Percentiles rank a stretch among this genome's conserved stretches.
These are phyloP conservation scores for Fraxinus excelsior DNA, from an alignment of 257 asterid species.

Conservation along the genomic window DNA sequence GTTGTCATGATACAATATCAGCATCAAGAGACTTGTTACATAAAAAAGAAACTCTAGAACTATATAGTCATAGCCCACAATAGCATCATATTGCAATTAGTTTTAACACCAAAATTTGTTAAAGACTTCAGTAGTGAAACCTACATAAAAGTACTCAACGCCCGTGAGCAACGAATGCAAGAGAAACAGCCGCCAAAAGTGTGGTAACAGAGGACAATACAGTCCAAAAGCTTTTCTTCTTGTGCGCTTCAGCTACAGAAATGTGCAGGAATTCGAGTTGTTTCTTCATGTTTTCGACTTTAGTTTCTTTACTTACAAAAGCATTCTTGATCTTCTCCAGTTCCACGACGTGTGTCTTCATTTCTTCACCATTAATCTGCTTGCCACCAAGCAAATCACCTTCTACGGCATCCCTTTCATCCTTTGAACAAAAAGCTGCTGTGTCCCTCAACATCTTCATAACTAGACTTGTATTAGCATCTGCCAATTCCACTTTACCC, in stretches of 20 bases:
- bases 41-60: background rate
- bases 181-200: slow-evolving; percentile 58
- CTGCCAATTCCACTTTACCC: slow-evolving; percentile 42
- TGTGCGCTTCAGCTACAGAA: slow-evolving; percentile 53
- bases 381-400: slow-evolving; percentile 3
- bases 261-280: slow-evolving; percentile 50
- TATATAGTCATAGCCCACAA: background rate
- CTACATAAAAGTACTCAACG: slow-evolving; percentile 33
- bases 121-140: background rate
- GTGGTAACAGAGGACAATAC: slow-evolving; percentile 70
- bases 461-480: slow-evolving; percentile 38
- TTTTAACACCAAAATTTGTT: background rate
- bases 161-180: slow-evolving; percentile 62
- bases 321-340: slow-evolving; percentile 61
- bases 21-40: background rate
- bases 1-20: background rate
- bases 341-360: slow-evolving; percentile 34
- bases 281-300: slow-evolving; percentile 58
- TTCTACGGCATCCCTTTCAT: slow-evolving; percentile 16
- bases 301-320: slow-evolving; percentile 46
- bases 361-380: slow-evolving; percentile 39
- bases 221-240: slow-evolving; percentile 78
- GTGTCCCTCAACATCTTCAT: slow-evolving; percentile 63
- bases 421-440: slow-evolving; percentile 41
- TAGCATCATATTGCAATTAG: background rate